Evolutionary conservation across 495 filamentous ascomycete species (phyloP), one percentile per base, ranked within the genome.

Genomic region (Neurospora intermedia): DNA sequence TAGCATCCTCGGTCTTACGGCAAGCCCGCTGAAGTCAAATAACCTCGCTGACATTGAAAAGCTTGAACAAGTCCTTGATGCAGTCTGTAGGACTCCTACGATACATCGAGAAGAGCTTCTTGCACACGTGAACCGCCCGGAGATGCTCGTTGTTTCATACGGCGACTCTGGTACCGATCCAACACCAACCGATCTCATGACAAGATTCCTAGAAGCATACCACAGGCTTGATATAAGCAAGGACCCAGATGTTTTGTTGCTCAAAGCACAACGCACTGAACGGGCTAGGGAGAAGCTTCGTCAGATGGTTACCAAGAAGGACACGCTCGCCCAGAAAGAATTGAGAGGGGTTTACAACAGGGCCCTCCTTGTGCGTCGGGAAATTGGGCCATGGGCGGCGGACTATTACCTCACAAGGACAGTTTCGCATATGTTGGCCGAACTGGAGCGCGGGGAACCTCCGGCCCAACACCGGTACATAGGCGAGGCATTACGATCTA

Each of bases 1-100:
- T 0, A 82, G 83, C 15, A 94, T 98, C 70, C 82, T 98, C 10
- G 95, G 94, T 6, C 86, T 98, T 3, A 94, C 92, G 23, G 95
- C 95, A 0, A 96, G 93, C 76, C 95, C 95, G 0, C 84, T 94
- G 11, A 88, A 92, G 72, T 86, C 84, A 79, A 83, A 85, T 73
- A 84, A 85, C 40, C 78, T 84, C 7, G 75, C 78, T 0, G 85
- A 84, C 43, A 80, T 94, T 18, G 79, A 83, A 40, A 78, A 75
- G 11, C 88, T 98, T 27, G 95, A 98, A 78, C 70, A 84, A 31
- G 97, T 93, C 74, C 80, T 98, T 23, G 87, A 96, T 77, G 88
- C 94, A 1, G 82, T 91, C 11, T 90, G 91, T 72, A 89, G 83
- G 69, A 91, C 91, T 1, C 95, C 95, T 1, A 89, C 84, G n/a